Evolutionary conservation across 257 asterid species (phyloP), one percentile per base, ranked within the genome.

Genomic region (Petunia axillaris): DNA sequence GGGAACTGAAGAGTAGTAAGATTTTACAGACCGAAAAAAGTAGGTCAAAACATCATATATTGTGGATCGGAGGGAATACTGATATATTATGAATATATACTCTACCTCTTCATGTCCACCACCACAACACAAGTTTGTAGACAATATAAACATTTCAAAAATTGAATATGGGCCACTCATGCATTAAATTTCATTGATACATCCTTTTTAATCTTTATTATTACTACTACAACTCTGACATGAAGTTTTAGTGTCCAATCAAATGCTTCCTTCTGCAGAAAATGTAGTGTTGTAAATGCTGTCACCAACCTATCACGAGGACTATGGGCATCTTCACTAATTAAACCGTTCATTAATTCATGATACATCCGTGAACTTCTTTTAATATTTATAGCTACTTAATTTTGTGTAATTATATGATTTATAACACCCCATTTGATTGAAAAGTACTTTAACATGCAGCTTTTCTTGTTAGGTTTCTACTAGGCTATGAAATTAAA

Each of bases 221-320:
- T 15, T 67, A 16, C 36, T 66, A 66, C 53, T 66, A 15, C 37
- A 55, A 46, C 16, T 16, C 48, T 46, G 77, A 25, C 43, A 70
- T 44, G 16, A 70, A 16, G 57, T 70, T 70, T 70, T 40, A 70
- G 25, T 70, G 43, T 10, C 77, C 77, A 70, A 46, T 46, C 10
- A 70, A 70, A 70, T 9, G 25, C 59, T 70, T 10, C 41, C 59
- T 10, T 70, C 77, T 70, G 57, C 59, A 48, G 35, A 16, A 4
- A 66, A 70, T 16, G 37, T 66, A 35, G 15, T 71, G 77, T 43
- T 71, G 44, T 48, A 71, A 73, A 48, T 73, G 77, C 60, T 11
- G 7, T 44, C 44, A 50, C 77, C 77, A 73, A 73, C 77, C 62
- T 25, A 25, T 73, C 77, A 73, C 77, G 77, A 73, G 77, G 15